Base-by-base conservation (phyloP, 305 asterid species). In the Plantago rigida region DNA sequence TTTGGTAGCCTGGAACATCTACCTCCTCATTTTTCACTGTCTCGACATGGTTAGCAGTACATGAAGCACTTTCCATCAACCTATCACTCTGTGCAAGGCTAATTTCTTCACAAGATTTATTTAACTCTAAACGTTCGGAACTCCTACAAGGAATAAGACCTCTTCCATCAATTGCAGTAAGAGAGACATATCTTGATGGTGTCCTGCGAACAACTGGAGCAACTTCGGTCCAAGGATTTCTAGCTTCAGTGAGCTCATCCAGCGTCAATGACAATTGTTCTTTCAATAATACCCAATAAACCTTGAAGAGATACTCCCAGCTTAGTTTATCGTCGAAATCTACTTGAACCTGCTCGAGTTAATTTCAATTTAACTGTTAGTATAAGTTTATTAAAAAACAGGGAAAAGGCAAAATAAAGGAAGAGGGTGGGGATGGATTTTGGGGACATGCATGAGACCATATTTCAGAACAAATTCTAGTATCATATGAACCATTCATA, bases 251-350 rank as follows among this genome's bases (percentile, higher is more conserved):
- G 63, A 91, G 83, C 79, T 91, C 96, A 68, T 47, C 55, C 39
- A 82, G 55, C 31, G 89, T 85, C 66, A 91, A 71, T 0, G 89
- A 85, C 41, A 85, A 64, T 68, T 80, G 81, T 64, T 78, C 83
- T 66, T 84, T 87, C 72, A 91, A 75, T 74, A 41, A 65, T 51
- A 81, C 78, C 97, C 97, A 91, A 64, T 91, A 91, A 56, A 85
- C 77, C 76, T 91, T 87, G 81, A 91, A 91, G 66, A 91, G 94
- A 81, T 91, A 84, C 72, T 91, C 97, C 94, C 96, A 91, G 81
- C 96, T 87, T 41, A 61, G 68, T 67, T 72, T 65, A 77, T 91
- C 97, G 73, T 91, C 96, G 76, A 91, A 91, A 84, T 91, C 95
- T 62, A 91, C 94, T 73, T 82, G 74, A 52, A 79, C 82, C 95